Conservation (phyloP, 1,139 yeast genomes). For the Entelexis sorbosivorans region DNA sequence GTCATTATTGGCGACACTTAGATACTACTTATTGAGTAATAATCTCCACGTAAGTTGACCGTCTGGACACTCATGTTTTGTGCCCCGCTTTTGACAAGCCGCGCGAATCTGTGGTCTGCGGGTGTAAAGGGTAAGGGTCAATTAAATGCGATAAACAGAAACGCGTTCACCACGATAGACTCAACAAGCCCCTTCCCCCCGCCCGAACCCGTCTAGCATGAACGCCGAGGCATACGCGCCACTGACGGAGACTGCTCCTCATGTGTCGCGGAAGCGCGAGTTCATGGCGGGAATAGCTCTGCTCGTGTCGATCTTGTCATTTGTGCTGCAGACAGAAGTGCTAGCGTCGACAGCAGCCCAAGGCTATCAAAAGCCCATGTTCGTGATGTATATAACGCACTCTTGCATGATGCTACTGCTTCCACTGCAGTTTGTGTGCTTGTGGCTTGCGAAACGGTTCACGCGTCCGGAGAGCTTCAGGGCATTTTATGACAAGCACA, state of each 20-base stretch:
- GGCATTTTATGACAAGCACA: constrained; percentile 36
- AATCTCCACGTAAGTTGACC: too few relatives aligned
- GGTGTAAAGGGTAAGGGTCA: background rate
- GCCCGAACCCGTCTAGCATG: background rate
- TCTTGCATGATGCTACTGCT: constrained; percentile 68
- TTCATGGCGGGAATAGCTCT: constrained; percentile 44
- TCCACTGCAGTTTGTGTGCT: constrained; percentile 50
- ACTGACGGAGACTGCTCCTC: background rate
- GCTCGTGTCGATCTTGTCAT: constrained; percentile 48
- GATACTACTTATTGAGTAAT: background rate
- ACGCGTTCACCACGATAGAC: background rate
- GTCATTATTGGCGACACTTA: constrained; percentile 21
- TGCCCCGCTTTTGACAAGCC: too few relatives aligned
- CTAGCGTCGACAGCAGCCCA: constrained; percentile 58
- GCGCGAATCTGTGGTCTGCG: too few relatives aligned
- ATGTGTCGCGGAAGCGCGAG: constrained; percentile 20
- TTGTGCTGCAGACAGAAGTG: constrained; percentile 70
- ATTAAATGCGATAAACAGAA: background rate
- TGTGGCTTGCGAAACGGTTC: constrained; percentile 28
- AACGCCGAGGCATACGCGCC: background rate
- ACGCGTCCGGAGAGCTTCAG: constrained; percentile 28
- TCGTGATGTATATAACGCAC: constrained; percentile 60
- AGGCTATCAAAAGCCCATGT: constrained; percentile 58
- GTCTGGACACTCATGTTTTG: too few relatives aligned
- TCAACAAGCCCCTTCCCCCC: too few relatives aligned